Evolutionary conservation across 768 basidiomycete genomes (phyloP).

Genomic region (Coprinellus micaceus): DNA sequence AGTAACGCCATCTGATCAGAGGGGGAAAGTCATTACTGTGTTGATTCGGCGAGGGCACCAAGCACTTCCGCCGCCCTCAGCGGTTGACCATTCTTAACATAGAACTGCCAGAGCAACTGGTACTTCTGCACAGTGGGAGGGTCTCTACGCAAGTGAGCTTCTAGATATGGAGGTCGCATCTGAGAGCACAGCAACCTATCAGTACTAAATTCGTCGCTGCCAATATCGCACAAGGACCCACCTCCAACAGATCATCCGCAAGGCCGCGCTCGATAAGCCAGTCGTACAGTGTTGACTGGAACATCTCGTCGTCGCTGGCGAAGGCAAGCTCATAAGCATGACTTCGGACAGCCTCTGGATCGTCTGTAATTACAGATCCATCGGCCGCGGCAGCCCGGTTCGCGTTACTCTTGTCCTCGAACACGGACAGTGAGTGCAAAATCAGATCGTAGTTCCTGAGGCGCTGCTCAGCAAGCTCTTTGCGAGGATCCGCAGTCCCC

Average conservation of each 20-base stretch:
- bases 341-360: constrained; percentile 68
- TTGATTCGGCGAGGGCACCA: constrained; percentile 76
- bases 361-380: constrained; percentile 34
- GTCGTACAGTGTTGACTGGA: constrained; percentile 91
- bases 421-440: constrained; percentile 74
- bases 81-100: constrained; percentile 87
- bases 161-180: constrained; percentile 86
- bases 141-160: constrained; percentile 80
- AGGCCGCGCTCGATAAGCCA: constrained; percentile 82
- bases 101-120: constrained; percentile 95
- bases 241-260: constrained; percentile 89
- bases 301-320: constrained; percentile 82
- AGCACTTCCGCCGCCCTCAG: constrained; percentile 87
- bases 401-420: constrained; percentile 61
- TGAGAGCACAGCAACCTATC: constrained; percentile 25
- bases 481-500: constrained; percentile 51
- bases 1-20: neutral
- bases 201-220: neutral
- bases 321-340: constrained; percentile 89
- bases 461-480: constrained; percentile 55
- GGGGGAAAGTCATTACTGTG: constrained; percentile 50
- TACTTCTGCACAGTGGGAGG: constrained; percentile 77
- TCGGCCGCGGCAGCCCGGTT: constrained; percentile 17
- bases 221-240: constrained; percentile 29
- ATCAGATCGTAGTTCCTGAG: constrained; percentile 78